phyloP scores from a whole-genome alignment of 1,139 yeast genomes.

The Kodamaea fungicola region DNA sequence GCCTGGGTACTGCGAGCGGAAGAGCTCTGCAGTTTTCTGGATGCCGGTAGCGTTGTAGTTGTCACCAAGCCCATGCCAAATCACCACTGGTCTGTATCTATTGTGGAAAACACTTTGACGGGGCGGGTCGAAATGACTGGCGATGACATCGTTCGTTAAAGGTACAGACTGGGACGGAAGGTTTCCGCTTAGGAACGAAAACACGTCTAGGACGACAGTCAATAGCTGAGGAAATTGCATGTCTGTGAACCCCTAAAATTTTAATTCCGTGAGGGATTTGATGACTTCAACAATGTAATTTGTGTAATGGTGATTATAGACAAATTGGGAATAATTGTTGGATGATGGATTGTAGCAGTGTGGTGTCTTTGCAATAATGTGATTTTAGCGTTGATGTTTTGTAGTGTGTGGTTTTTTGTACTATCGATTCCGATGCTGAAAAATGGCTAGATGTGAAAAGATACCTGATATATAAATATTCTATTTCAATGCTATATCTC shows the following conservation, averaged over 20 bases:
- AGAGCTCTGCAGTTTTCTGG: slow-evolving; percentile 39
- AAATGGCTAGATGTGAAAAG: too few relatives aligned
- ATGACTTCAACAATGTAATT: too few relatives aligned
- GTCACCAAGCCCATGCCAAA: slow-evolving; percentile 89
- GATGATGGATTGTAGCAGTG: too few relatives aligned
- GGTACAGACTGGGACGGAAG: slow-evolving; percentile 4
- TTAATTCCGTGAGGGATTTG: neutral
- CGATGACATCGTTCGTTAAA: neutral
- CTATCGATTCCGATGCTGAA: too few relatives aligned
- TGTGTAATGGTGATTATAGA: too few relatives aligned
- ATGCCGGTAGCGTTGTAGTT: slow-evolving; percentile 63
- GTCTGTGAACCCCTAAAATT: neutral
- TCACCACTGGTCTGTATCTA: slow-evolving; percentile 49
- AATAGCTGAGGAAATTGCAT: slow-evolving; percentile 8
- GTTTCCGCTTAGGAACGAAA: slow-evolving; percentile 7
- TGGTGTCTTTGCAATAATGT: too few relatives aligned
- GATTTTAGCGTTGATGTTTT: too few relatives aligned
- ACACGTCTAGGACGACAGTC: slow-evolving; percentile 7
- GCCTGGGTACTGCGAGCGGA: slow-evolving; percentile 48
- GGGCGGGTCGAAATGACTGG: neutral
- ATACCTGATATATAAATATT: too few relatives aligned
- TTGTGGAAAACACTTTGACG: neutral
- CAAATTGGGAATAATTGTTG: too few relatives aligned
- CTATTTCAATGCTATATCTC: too few relatives aligned
- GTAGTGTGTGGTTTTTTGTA: too few relatives aligned